Conservation (phyloP, 2,329 filamentous ascomycete species). For the Cercospora berteroae region DNA sequence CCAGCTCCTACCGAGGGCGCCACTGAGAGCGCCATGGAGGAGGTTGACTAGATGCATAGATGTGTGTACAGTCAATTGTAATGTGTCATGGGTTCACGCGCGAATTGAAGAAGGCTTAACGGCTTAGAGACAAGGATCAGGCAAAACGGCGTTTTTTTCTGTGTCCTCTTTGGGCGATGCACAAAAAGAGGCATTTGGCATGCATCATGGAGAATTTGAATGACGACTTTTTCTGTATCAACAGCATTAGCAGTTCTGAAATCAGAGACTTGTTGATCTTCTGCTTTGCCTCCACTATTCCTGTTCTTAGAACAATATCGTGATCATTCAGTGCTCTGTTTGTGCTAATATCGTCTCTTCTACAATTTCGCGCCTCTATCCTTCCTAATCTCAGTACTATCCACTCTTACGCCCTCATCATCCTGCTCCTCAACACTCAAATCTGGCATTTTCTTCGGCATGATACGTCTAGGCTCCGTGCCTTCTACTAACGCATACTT, state of each 20-base stretch:
- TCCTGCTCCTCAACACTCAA: constrained; percentile 73
- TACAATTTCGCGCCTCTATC: not conserved
- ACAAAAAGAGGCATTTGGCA: constrained; percentile 14
- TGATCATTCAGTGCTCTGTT: not conserved
- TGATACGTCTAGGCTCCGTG: constrained; percentile 66
- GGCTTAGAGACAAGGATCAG: constrained; percentile 19
- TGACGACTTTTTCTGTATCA: constrained; percentile 18
- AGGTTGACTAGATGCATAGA: constrained; percentile 77
- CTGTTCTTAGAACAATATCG: not conserved
- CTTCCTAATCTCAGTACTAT: constrained; percentile 53
- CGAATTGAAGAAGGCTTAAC: constrained; percentile 19
- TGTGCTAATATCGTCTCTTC: not conserved
- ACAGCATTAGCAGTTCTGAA: constrained; percentile 17
- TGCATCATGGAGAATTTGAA: constrained; percentile 13
- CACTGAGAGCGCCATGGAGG: constrained; percentile 97
- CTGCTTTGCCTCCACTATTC: not conserved
- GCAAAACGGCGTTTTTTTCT: constrained; percentile 14
- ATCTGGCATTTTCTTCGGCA: constrained; percentile 69
- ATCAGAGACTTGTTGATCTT: constrained; percentile 12
- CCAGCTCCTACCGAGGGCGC: constrained; percentile 61
- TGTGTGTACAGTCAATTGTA: constrained; percentile 17
- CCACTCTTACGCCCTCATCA: constrained; percentile 70
- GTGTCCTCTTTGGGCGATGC: constrained; percentile 14
- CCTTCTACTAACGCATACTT: constrained; percentile 70
- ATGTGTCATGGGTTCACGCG: constrained; percentile 24